Evolutionary conservation across 371 early-diverging fungal genomes (phyloP), one percentile per base, ranked within the genome.

Genomic region (Sporodiniella umbellata): DNA sequence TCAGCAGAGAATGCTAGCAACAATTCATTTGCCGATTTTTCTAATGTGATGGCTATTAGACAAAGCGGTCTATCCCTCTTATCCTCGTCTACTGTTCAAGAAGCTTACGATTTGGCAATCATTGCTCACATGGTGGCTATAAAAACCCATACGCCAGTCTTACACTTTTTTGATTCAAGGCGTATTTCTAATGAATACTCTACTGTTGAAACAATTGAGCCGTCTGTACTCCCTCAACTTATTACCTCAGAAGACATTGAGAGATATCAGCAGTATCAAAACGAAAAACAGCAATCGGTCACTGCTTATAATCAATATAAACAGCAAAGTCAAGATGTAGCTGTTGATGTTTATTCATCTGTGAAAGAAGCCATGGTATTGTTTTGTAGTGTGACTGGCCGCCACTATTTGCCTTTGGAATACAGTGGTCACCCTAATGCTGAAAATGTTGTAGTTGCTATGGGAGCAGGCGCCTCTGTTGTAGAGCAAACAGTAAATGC

Each of bases 21-120:
- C 44, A 26, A 49, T 24, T 35, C 44, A 12, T 69, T 64, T 46
- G 73, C 62, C 31, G 82, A 83, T 49, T 60, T 78, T 39, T 72
- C 88, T 33, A 79, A 85, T 44, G 83, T 90, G 19, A 75, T 87
- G 67, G 88, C 89, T 12, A 83, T 89, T 7, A 83, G 90, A 49
- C 86, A 88, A 61, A 79, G 89, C 44, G 92, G 92, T 8, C 81
- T 83, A 44, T 79, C 81, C 4, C 48, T 92, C 44, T 56, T 93
- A 46, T 81, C 83, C 46, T 90, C 90, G 25, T 63, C 79, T 31
- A 72, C 80, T 45, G 77, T 80, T 19, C 88, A 90, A 70, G 81
- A 86, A 56, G 84, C 86, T 3, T 72, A 84, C 35, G 88, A 92
- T 70, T 66, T 84, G 53, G 86, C 80, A 25, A 60, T 80, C 49